These are phyloP conservation scores for Hypomontagnella submonticulosa DNA, from an alignment of 495 filamentous ascomycete species.

Conservation along the genomic window DNA sequence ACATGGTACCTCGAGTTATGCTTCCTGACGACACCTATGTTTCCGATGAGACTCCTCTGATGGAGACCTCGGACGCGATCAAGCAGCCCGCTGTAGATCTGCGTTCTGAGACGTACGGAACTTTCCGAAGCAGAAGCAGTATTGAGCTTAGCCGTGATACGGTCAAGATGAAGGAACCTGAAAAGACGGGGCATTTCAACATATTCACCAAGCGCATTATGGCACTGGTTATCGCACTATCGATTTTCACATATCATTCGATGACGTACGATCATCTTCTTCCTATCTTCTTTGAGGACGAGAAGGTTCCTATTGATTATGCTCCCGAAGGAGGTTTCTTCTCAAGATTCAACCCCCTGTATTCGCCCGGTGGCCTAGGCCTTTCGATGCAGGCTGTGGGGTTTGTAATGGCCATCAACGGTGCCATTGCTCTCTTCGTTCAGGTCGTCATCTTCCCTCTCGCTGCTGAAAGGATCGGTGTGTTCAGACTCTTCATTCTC, in stretches of 20 bases:
- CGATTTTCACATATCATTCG: slow-evolving; percentile 87
- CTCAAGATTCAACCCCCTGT: slow-evolving; percentile 54
- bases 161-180: slow-evolving; percentile 43
- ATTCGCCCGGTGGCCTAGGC: slow-evolving; percentile 79
- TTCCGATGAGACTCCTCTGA: slow-evolving; percentile 72
- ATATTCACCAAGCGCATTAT: slow-evolving; percentile 73
- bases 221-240: slow-evolving; percentile 76
- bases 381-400: slow-evolving; percentile 78
- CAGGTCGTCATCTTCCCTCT: slow-evolving; percentile 81
- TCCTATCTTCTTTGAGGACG: slow-evolving; percentile 86
- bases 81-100: slow-evolving; percentile 76
- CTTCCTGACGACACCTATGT: slow-evolving; percentile 64
- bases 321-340: slow-evolving; percentile 24
- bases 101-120: slow-evolving; percentile 80
- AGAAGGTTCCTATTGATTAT: slow-evolving; percentile 50
- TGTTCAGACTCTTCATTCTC: slow-evolving; percentile 77
- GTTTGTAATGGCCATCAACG: slow-evolving; percentile 82
- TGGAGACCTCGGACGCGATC: slow-evolving; percentile 76
- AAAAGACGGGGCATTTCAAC: slow-evolving; percentile 52
- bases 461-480: slow-evolving; percentile 74
- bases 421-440: slow-evolving; percentile 80
- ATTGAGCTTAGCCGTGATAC: slow-evolving; percentile 57
- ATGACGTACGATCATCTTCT: slow-evolving; percentile 89
- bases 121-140: slow-evolving; percentile 71
- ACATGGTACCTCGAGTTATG: slow-evolving; percentile 71